Percentiles rank a stretch among this genome's conserved stretches.
phyloP scores from a whole-genome alignment of 345 rosid species.

The Cardiospermum halicacabum region DNA sequence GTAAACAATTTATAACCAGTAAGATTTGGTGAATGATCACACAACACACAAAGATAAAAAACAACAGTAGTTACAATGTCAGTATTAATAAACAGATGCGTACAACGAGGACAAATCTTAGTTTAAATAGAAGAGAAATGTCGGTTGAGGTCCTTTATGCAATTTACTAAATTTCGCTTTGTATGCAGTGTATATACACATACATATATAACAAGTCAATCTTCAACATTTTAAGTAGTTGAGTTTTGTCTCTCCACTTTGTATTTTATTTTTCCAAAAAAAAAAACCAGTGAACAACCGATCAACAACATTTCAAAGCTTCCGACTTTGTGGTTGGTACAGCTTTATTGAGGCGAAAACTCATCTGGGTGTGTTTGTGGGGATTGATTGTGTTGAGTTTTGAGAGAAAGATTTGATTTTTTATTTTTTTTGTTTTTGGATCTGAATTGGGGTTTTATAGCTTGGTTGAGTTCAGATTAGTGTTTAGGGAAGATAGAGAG shows the following conservation, averaged over 20 bases:
- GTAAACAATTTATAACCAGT: no score
- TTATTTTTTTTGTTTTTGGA: no score
- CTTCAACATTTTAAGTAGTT: neutral
- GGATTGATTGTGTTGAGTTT: constrained; percentile 10
- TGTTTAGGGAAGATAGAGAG: constrained; percentile 5
- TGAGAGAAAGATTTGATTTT: constrained; percentile 3
- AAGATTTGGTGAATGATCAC: neutral
- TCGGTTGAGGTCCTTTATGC: constrained; percentile 11
- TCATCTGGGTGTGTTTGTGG: neutral
- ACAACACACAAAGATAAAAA: neutral
- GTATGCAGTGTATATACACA: neutral
- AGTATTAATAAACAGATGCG: neutral
- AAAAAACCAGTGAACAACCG: neutral
- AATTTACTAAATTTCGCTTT: no score
- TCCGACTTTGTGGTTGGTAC: neutral
- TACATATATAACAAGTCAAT: neutral
- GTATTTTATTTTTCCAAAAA: neutral
- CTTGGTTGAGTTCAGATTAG: constrained; percentile 25
- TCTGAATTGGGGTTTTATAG: constrained; percentile 39
- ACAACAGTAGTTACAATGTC: neutral
- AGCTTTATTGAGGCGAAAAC: neutral
- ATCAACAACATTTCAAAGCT: neutral
- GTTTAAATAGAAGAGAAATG: neutral
- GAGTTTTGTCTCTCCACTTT: neutral
- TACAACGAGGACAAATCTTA: neutral